These are phyloP conservation scores for Cnidoscolus chayamansa DNA, from an alignment of 441 rosid genomes.

Conservation along the genomic window DNA sequence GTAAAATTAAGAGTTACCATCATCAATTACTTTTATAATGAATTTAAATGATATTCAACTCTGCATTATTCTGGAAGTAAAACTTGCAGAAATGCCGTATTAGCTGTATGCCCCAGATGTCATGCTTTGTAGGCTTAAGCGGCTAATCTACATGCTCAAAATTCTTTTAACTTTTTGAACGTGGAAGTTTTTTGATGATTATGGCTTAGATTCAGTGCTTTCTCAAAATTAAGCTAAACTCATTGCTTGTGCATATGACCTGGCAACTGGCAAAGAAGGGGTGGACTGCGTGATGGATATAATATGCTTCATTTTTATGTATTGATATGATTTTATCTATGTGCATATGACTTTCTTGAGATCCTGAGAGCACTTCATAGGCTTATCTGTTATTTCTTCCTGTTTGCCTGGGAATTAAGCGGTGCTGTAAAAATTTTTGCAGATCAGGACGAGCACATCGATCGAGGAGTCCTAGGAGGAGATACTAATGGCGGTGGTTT, in stretches of 20 bases:
- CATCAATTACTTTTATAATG: too few relatives aligned
- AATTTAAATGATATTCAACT: background rate
- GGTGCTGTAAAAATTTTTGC: slow-evolving; percentile 18
- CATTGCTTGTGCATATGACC: background rate
- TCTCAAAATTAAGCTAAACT: background rate
- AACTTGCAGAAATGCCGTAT: background rate
- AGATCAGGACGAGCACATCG: slow-evolving; percentile 68
- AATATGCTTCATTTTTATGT: background rate
- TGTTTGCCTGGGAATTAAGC: background rate
- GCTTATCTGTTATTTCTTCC: background rate
- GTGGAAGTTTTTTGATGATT: background rate
- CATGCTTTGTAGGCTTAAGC: background rate
- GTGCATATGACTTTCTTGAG: background rate
- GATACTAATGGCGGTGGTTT: slow-evolving; percentile 40
- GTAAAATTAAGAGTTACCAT: too few relatives aligned
- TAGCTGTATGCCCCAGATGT: background rate
- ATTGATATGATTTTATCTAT: background rate
- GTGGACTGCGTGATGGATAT: background rate
- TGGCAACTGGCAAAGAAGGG: background rate
- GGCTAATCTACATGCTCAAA: background rate
- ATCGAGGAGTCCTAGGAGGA: slow-evolving; percentile 83
- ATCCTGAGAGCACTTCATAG: background rate
- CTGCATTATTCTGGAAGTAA: background rate
- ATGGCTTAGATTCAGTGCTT: background rate
- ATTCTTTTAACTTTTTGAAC: background rate